Evolutionary conservation across 2,329 filamentous ascomycete species (phyloP), one percentile per base, ranked within the genome.

Genomic region (Hawksworthiomyces lignivorus): DNA sequence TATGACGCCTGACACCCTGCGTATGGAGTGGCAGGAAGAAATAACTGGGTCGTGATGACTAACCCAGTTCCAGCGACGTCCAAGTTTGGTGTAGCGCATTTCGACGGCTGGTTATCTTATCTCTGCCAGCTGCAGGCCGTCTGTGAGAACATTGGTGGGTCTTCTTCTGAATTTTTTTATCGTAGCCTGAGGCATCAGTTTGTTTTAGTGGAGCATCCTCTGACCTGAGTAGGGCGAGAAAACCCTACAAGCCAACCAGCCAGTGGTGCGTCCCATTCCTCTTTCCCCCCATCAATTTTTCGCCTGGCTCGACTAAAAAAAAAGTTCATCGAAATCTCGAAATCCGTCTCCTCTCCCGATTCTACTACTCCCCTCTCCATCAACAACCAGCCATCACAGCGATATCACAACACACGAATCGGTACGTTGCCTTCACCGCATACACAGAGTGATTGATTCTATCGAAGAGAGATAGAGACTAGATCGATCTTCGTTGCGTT

Each of bases 361-460:
- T 45, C 26, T 28, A 28, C 40, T 33, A 46, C 46, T 41, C 45
- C 46, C 36, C 32, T 34, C 41, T 44, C 43, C 21, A 41, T 35
- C 46, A 42, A 38, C 37, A 46, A 46, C 35, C 60, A 56, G n/a
- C 59, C 63, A 56, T 59, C 59, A 58, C 61, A 59, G 63, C 62
- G 63, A 67, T n/a, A n/a, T 66, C 54, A 48, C 44, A 47, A 56
- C 54, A 60, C 54, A 67, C 62, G 67, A 69, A 68, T 70, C 69
- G 69, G 70, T 73, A 69, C 55, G 68, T 69, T 51, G 47, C 48
- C 46, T 31, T 45, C 47, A 51, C 27, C n/a, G n/a, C n/a, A n/a
- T n/a, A n/a, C n/a, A n/a, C n/a, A n/a, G n/a, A n/a, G n/a, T n/a
- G n/a, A n/a, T 28, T 26, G 15, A n/a, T n/a, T 29, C 38, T 30